Conservation (phyloP, 2,329 filamentous ascomycete species). For the Trichoderma koningiopsis region DNA sequence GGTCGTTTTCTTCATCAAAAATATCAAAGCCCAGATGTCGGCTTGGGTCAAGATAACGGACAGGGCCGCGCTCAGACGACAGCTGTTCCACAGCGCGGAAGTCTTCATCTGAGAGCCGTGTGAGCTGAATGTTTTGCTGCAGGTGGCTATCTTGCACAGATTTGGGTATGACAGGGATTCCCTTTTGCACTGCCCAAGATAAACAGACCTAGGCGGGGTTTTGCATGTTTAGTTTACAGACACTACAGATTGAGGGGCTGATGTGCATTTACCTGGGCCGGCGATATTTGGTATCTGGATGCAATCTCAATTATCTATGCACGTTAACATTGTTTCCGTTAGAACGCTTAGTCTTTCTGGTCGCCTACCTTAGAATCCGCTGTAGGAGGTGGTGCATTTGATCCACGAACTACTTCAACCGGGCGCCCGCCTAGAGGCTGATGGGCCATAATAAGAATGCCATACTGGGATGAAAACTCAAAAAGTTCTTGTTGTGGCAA, state of each 20-base stretch:
- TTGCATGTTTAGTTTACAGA: neutral
- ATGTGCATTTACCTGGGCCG: slow-evolving; percentile 3
- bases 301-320: neutral
- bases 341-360: accelerated
- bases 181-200: slow-evolving; percentile 16
- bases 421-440: slow-evolving; percentile 9
- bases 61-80: neutral
- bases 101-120: neutral
- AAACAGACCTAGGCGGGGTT: slow-evolving; percentile 8
- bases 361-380: neutral
- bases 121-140: neutral
- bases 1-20: slow-evolving; percentile 14
- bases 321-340: neutral
- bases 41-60: slow-evolving; percentile 8
- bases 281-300: neutral
- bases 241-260: neutral
- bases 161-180: neutral
- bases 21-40: slow-evolving; percentile 9
- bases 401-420: slow-evolving; percentile 1
- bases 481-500: slow-evolving; percentile 7
- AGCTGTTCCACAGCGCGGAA: neutral
- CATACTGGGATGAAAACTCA: neutral
- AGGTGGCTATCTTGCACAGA: neutral
- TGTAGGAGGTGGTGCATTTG: slow-evolving; percentile 1
- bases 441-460: slow-evolving; percentile 11